phyloP scores from a whole-genome alignment of 2,329 filamentous ascomycete genomes.

The Fonsecaea erecta region DNA sequence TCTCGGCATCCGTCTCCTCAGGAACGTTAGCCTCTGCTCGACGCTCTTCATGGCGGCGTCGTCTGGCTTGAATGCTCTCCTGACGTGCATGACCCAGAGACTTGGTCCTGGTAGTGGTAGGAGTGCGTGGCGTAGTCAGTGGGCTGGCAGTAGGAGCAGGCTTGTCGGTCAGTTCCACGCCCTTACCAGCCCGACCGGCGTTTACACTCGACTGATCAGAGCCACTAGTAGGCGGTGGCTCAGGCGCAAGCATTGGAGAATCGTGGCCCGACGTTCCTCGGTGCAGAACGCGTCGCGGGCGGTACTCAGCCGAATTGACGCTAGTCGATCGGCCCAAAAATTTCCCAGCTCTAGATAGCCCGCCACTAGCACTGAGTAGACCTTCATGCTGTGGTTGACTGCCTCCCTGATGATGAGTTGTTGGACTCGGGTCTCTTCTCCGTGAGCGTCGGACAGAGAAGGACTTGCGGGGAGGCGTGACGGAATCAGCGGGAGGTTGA shows the following conservation, averaged over 20 bases:
- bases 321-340: constrained; percentile 85
- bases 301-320: constrained; percentile 84
- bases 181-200: constrained; percentile 48
- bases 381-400: constrained; percentile 76
- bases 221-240: constrained; percentile 75
- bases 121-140: constrained; percentile 60
- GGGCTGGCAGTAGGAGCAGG: constrained; percentile 58
- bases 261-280: constrained; percentile 61
- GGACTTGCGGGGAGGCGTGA: constrained; percentile 74
- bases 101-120: constrained; percentile 72
- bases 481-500: constrained; percentile 72
- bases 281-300: constrained; percentile 64
- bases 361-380: constrained; percentile 67
- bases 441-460: constrained; percentile 76
- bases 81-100: constrained; percentile 86
- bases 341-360: constrained; percentile 64
- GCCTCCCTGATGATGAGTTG: constrained; percentile 62
- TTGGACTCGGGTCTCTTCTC: constrained; percentile 58
- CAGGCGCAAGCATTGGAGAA: constrained; percentile 57
- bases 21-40: constrained; percentile 74
- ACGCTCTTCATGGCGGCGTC: constrained; percentile 70
- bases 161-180: constrained; percentile 50
- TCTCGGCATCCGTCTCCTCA: constrained; percentile 86
- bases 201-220: constrained; percentile 72
- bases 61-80: constrained; percentile 88